Evolutionary conservation across 257 asterid species (phyloP).

Genomic region (Capsicum chinense): DNA sequence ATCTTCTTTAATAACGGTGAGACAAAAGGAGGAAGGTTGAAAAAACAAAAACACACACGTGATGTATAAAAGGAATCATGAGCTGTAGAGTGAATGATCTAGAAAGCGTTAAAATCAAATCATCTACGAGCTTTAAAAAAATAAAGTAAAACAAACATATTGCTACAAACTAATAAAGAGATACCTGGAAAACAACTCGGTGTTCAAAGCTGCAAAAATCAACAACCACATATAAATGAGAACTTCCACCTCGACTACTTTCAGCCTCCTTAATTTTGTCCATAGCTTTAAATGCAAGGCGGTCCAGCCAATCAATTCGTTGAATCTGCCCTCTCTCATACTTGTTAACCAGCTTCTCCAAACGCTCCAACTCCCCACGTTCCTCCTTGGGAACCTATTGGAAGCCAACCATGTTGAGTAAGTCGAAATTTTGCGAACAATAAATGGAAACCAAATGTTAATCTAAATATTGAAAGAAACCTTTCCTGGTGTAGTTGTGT

Average conservation of each 20-base stretch:
- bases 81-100: not conserved
- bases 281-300: conserved; percentile 91
- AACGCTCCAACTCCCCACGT: conserved; percentile 95
- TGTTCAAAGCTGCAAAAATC: conserved; percentile 98
- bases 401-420: conserved; percentile 29
- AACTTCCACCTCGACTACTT: conserved; percentile 76
- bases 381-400: conserved; percentile 92
- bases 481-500: conserved; percentile 92
- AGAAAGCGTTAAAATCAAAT: not conserved
- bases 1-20: conserved; percentile 19
- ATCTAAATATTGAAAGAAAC: conserved; percentile 40
- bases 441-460: conserved; percentile 5
- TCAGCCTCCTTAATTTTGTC: conserved; percentile 90
- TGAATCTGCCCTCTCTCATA: conserved; percentile 98
- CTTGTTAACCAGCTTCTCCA: conserved; percentile 91
- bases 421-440: not conserved
- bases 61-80: conserved; percentile 1
- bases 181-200: conserved; percentile 97
- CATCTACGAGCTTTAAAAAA: not conserved
- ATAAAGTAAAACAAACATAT: not conserved
- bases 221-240: conserved; percentile 74
- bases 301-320: conserved; percentile 98
- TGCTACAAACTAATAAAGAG: conserved; percentile 7
- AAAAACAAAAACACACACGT: not conserved
- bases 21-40: conserved; percentile 9